Evolutionary conservation across 2,329 filamentous ascomycete species (phyloP).

Genomic region (Sclerotinia glacialis): DNA sequence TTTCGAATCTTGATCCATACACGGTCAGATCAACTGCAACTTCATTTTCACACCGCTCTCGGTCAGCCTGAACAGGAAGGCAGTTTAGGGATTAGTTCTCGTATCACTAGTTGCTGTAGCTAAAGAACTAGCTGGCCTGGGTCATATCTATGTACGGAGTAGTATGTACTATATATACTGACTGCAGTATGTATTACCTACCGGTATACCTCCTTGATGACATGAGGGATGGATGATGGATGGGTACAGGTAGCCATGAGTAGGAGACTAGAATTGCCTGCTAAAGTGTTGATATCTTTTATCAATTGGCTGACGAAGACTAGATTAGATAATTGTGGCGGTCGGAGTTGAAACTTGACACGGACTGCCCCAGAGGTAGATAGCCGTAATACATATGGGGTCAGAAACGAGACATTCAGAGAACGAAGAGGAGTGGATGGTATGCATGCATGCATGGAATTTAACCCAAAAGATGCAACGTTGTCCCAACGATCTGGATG

Average conservation of each 20-base stretch:
- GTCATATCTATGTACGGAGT: not conserved
- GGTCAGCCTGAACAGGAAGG: constrained; percentile 21
- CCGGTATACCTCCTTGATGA: no score
- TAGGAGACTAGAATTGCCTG: not conserved
- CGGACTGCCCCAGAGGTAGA: not conserved
- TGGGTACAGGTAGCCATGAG: no score
- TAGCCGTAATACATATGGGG: not conserved
- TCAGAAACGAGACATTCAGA: not conserved
- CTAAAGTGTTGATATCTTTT: not conserved
- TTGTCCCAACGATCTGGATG: constrained; percentile 10
- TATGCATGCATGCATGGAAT: not conserved
- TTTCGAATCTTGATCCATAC: not conserved
- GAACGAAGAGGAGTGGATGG: not conserved
- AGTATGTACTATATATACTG: no score
- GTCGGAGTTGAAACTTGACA: not conserved
- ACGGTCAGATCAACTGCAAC: not conserved
- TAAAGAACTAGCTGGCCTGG: not conserved
- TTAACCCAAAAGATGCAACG: not conserved
- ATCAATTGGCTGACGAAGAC: not conserved
- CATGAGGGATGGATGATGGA: no score
- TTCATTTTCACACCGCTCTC: constrained; percentile 18
- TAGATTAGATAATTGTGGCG: not conserved
- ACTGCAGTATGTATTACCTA: not conserved
- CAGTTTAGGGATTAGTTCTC: not conserved
- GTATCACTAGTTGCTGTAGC: not conserved